Percentiles rank a stretch among this genome's conserved stretches.
Conservation (phyloP, 2,329 filamentous ascomycete species). For the Tothia fuscella region DNA sequence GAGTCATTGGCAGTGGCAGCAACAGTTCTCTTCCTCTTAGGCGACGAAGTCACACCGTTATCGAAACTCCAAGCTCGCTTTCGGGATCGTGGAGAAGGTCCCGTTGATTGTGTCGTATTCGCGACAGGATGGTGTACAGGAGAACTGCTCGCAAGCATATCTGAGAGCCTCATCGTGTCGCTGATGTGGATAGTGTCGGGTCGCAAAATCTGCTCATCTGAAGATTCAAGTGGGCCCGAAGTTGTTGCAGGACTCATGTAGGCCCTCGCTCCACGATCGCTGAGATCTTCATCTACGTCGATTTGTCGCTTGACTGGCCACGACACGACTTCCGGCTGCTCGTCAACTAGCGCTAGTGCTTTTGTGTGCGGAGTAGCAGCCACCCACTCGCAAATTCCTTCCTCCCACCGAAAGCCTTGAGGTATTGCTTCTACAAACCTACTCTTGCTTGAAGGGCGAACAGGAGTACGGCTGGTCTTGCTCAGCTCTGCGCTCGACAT, state of each 20-base stretch:
- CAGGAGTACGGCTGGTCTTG: slow-evolving; percentile 1
- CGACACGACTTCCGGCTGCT: not conserved
- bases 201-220: not conserved
- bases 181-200: not conserved
- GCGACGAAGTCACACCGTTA: too few relatives aligned
- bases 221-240: not conserved
- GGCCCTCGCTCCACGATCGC: not conserved
- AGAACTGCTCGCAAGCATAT: too few relatives aligned
- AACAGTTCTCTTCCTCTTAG: too few relatives aligned
- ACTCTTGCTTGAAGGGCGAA: not conserved
- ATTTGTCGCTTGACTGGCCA: not conserved
- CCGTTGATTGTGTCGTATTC: too few relatives aligned
- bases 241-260: not conserved
- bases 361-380: not conserved
- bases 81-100: too few relatives aligned
- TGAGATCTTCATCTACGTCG: not conserved
- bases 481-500: not conserved
- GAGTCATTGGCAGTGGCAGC: too few relatives aligned
- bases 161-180: too few relatives aligned
- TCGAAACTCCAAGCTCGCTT: too few relatives aligned
- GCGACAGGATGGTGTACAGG: too few relatives aligned
- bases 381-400: slow-evolving; percentile 10
- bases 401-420: slow-evolving; percentile 8
- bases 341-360: not conserved
- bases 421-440: not conserved